Conservation (phyloP, 2,329 filamentous ascomycete species). For the Ophiostoma fasciatum region DNA sequence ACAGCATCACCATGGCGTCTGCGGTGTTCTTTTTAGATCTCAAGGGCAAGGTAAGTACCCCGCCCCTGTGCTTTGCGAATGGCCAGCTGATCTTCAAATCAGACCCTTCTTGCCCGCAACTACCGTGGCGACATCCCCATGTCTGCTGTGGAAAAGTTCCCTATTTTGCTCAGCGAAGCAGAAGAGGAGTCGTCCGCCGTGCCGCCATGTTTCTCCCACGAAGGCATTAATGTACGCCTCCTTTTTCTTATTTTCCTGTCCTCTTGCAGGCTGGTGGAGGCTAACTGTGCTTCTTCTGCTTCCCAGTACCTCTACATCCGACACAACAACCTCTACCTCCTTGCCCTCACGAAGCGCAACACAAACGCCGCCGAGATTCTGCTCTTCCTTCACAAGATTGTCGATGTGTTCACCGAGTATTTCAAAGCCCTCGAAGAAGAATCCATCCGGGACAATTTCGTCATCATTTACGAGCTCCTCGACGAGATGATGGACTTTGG, state of each 20-base stretch:
- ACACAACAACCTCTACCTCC: constrained; percentile 97
- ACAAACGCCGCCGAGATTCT: constrained; percentile 98
- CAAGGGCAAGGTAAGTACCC: constrained; percentile 91
- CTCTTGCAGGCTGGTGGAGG: no score
- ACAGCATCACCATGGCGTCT: constrained; percentile 88
- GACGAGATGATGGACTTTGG: constrained; percentile 99
- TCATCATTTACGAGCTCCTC: constrained; percentile 95
- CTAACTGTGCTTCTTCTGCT: no score
- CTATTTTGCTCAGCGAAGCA: constrained; percentile 85
- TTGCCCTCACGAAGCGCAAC: constrained; percentile 95
- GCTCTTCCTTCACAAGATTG: constrained; percentile 92
- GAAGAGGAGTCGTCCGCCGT: constrained; percentile 98
- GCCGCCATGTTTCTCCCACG: constrained; percentile 92
- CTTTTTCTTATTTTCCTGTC: no score
- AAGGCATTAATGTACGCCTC: constrained; percentile 83
- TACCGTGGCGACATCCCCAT: constrained; percentile 98
- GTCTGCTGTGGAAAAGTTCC: constrained; percentile 98
- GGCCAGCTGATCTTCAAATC: not conserved
- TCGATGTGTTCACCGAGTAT: constrained; percentile 98
- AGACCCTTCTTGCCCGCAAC: constrained; percentile 97
- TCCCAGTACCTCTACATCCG: constrained; percentile 90
- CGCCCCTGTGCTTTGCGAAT: not conserved
- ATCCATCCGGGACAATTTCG: constrained; percentile 97
- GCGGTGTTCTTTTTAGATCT: constrained; percentile 97
- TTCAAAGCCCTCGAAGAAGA: constrained; percentile 99